Base-by-base conservation (phyloP, 441 rosid genomes). In the Pelargonium citronellum region DNA sequence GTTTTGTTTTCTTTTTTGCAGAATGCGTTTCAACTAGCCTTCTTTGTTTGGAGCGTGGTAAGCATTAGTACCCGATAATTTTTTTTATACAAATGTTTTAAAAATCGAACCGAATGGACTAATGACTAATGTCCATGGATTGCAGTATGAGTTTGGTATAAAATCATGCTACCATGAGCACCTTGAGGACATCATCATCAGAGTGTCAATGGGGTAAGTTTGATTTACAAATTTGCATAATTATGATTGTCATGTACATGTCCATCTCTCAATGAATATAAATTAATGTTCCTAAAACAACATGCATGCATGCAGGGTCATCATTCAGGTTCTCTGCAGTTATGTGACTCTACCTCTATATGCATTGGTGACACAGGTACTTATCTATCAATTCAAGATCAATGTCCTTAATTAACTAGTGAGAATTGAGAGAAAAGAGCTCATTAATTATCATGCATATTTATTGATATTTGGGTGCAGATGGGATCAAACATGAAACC, bases 401-500 rank as follows among this genome's bases (percentile, higher is more conserved):
- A 16, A 34, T n/a, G 17, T 19, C 11, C 58, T 4, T 57, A 4
- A 4, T 5, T 34, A 34, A 34, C 39, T 34, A 34, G 37, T 30
- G 30, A 24, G 30, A 24, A 24, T 24, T 24, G 30, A 24, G 30
- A 24, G 30, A 24, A 24, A 24, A 24, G 30, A 24, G 30, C 30
- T n/a, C n/a, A n/a, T n/a, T 24, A 1, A 24, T 24, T 24, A 1
- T 24, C 30, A 24, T 24, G 30, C 2, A 24, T 51, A 24, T 51
- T 41, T 30, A 61, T 72, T 63, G 39, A 34, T 34, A 34, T 34
- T 4, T 34, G 30, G 39, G 57, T 73, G 15, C 74, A 91, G 96
- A 95, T 95, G 99, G 99, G 99, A 47, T 81, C 96, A 0, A 79
- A 87, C 75, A 95, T 95, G 96, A 89, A 87, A 61, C 91, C 96